These are phyloP conservation scores for Cymbopogon flexuosus DNA, from an alignment of 202 grass and related monocot species.

Conservation along the genomic window DNA sequence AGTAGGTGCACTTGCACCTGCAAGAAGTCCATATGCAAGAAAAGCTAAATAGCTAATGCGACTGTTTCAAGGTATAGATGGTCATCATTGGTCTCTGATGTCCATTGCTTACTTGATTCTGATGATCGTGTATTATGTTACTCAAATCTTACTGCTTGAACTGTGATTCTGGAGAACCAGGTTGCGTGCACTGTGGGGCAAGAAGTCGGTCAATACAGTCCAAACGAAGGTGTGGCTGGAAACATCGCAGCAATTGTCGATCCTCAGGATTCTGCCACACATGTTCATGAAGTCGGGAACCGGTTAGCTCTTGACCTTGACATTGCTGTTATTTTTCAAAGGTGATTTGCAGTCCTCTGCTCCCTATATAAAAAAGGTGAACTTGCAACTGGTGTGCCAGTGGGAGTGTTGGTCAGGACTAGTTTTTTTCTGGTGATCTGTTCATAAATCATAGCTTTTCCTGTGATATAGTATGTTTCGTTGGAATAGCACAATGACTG, in stretches of 20 bases:
- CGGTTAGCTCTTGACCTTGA: slow-evolving; percentile 7
- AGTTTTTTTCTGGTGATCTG: background rate
- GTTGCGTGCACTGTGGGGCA: slow-evolving; percentile 13
- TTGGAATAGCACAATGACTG: background rate
- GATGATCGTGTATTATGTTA: background rate
- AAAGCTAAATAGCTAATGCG: slow-evolving; percentile 4
- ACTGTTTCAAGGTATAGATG: slow-evolving; percentile 35
- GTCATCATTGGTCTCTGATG: background rate
- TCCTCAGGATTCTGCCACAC: background rate
- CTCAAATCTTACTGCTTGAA: background rate
- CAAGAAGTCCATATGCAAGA: slow-evolving; percentile 27
- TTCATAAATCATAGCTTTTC: background rate
- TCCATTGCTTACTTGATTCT: background rate
- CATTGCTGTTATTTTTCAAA: background rate
- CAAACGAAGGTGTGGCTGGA: background rate
- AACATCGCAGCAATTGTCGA: background rate
- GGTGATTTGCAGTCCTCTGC: background rate
- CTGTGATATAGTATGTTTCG: background rate
- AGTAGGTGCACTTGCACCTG: background rate
- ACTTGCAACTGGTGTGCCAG: background rate
- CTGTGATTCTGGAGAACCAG: slow-evolving; percentile 10
- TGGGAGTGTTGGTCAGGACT: background rate
- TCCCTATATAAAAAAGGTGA: background rate
- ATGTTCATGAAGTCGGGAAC: background rate
- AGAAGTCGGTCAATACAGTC: background rate